Percentiles rank a stretch among this genome's conserved stretches.
These are phyloP conservation scores for Glutinoglossum americanum DNA, from an alignment of 495 filamentous ascomycete genomes.

Conservation along the genomic window DNA sequence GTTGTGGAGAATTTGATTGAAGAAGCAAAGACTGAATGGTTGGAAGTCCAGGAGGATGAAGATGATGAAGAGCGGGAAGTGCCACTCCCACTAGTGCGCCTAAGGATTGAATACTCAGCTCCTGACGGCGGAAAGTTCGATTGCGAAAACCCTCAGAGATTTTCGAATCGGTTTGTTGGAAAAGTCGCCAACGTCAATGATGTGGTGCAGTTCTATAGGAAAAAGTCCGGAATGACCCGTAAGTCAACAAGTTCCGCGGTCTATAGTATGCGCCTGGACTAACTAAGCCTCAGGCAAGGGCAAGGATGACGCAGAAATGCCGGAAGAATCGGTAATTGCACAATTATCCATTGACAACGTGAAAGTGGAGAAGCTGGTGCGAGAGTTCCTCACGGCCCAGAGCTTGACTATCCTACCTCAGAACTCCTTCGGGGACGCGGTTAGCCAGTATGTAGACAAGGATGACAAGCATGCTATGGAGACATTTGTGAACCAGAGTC, in stretches of 20 bases:
- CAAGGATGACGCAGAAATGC: conserved; percentile 24
- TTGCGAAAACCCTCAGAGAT: conserved; percentile 87
- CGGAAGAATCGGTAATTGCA: conserved; percentile 36
- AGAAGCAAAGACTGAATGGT: conserved; percentile 65
- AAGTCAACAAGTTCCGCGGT: neutral
- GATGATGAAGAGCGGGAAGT: conserved; percentile 33
- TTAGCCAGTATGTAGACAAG: conserved; percentile 83
- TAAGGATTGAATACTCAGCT: conserved; percentile 78
- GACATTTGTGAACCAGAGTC: conserved; percentile 62
- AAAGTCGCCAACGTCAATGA: conserved; percentile 89
- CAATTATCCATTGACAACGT: conserved; percentile 48
- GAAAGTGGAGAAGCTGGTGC: conserved; percentile 70
- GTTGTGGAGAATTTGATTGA: conserved; percentile 73
- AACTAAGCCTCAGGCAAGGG: conserved; percentile 5
- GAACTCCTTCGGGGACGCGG: conserved; percentile 79
- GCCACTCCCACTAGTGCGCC: conserved; percentile 65
- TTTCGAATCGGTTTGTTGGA: conserved; percentile 78
- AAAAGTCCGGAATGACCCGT: conserved; percentile 35
- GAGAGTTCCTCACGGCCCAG: conserved; percentile 65
- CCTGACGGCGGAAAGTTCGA: conserved; percentile 75
- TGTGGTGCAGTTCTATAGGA: conserved; percentile 79
- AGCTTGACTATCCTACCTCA: conserved; percentile 78
- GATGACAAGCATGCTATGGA: conserved; percentile 89
- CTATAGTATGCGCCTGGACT: neutral
- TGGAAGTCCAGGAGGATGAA: conserved; percentile 39